Percentiles rank a stretch among this genome's conserved stretches.
Conservation (phyloP, 208 protist species). For the Wallacemonas sp. region DNA sequence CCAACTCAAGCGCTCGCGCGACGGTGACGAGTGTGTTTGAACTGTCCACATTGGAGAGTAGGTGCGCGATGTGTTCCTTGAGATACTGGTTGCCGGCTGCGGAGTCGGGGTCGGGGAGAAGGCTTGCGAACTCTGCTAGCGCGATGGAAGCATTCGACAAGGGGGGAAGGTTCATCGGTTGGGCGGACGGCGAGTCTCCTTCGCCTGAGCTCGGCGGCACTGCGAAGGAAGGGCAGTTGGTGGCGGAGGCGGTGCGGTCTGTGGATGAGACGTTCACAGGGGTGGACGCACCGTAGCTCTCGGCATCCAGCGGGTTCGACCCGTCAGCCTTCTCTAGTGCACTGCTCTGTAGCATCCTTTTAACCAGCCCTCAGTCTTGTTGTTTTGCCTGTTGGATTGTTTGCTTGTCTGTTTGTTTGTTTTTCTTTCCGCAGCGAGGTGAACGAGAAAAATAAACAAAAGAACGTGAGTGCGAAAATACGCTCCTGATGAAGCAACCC, state of each 20-base stretch:
- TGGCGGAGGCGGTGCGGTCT: neutral
- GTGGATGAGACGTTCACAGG: neutral
- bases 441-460: too few species aligned
- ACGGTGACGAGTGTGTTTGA: constrained; percentile 58
- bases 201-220: too few species aligned
- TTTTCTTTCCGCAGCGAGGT: too few species aligned
- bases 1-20: constrained; percentile 40
- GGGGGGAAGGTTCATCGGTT: constrained; percentile 23
- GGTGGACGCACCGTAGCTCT: neutral
- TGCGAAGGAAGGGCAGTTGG: neutral
- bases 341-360: neutral
- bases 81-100: constrained; percentile 28
- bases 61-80: constrained; percentile 58
- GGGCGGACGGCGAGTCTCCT: too few species aligned
- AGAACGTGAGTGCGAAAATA: too few species aligned
- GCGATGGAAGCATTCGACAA: constrained; percentile 54
- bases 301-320: constrained; percentile 4
- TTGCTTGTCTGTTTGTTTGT: too few species aligned
- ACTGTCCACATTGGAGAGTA: constrained; percentile 54
- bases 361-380: too few species aligned
- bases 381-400: too few species aligned
- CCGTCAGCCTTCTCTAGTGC: neutral
- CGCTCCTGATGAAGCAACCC: neutral
- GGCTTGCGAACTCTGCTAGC: constrained; percentile 61
- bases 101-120: constrained; percentile 32